Conservation (phyloP, 225 moss, liverwort and hornwort genomes). For the Ulota crispa region DNA sequence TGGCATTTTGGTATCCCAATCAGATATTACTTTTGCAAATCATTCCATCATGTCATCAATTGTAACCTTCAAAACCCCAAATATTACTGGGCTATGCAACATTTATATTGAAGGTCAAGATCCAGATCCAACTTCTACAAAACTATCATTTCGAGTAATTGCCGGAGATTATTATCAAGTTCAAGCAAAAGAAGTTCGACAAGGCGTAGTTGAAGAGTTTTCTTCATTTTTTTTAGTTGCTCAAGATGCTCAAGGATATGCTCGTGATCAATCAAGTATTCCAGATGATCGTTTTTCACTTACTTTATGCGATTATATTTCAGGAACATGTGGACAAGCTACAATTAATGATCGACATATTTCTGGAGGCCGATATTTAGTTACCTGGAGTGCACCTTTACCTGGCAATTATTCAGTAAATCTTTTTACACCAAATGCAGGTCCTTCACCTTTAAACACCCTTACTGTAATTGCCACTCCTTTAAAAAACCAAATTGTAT, state of each 20-base stretch:
- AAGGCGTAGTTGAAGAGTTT: slow-evolving; percentile 9
- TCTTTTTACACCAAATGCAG: slow-evolving; percentile 2
- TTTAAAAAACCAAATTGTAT: slow-evolving; percentile 25
- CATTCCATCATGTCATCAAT: slow-evolving; percentile 25
- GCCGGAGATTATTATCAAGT: slow-evolving; percentile 35
- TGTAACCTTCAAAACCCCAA: slow-evolving; percentile 29
- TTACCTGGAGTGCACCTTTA: slow-evolving; percentile 36
- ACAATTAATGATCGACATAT: slow-evolving; percentile 33
- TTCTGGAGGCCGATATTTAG: slow-evolving; percentile 30
- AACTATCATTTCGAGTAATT: slow-evolving; percentile 10
- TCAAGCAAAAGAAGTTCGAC: slow-evolving; percentile 24
- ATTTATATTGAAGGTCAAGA: neutral
- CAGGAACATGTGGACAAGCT: slow-evolving; percentile 15
- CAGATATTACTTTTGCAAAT: neutral
- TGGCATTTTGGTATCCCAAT: neutral
- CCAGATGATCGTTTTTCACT: slow-evolving; percentile 23
- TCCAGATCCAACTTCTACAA: slow-evolving; percentile 15
- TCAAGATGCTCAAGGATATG: slow-evolving; percentile 30
- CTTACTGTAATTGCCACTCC: slow-evolving; percentile 14
- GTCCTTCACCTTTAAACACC: slow-evolving; percentile 22
- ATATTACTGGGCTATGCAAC: slow-evolving; percentile 12
- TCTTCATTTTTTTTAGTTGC: slow-evolving; percentile 40
- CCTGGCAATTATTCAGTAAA: slow-evolving; percentile 12
- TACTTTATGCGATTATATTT: neutral
- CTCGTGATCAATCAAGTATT: slow-evolving; percentile 29